Evolutionary conservation across 2,329 filamentous ascomycete species (phyloP), one percentile per base, ranked within the genome.

Genomic region (Ascochyta lentis): DNA sequence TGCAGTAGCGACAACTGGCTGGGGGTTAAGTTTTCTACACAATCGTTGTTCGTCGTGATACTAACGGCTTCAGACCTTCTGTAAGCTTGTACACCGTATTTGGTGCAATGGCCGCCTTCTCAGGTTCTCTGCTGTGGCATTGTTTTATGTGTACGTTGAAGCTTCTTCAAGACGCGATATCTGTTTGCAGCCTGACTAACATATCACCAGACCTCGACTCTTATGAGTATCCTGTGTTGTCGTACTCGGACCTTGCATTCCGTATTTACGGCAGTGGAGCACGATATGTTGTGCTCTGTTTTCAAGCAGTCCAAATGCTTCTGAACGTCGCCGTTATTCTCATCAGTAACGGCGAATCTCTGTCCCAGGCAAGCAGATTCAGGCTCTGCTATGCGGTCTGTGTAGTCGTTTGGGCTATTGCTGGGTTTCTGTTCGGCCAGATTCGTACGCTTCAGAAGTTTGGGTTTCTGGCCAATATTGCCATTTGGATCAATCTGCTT

Each of bases 401-500:
- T 61, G 77, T 79, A 12, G 64, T 84, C 19, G 73, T 86, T 15
- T 84, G 82, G 61, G 78, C 79, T 45, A 63, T 80, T 10, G 76
- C 75, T 6, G 84, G 84, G 15, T 82, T 85, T 54, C 26, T 84
- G 9, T 59, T 85, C 3, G 82, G 82, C 3, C 84, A 86, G 61
- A 81, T 87, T 41, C 78, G 84, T 6, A 85, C 83, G 0, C 74
- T 87, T 31, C 79, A 83, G 63, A 72, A 76, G 9, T 82, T 83
- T 47, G 80, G 81, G 4, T 85, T 81, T 79, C 68, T 86, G 0
- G 83, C 84, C 13, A 86, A 84, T 58, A 62, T 80, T 15, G 79
- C 83, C 1, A 79, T 86, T 9, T 86, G 82, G 80, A 63, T 86
- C 46, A 86, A 85, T 57, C 59, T 86, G 22, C 63, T 82, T 33